Base-by-base conservation (phyloP, 2,329 filamentous ascomycete species). In the Epichloe scottii region DNA sequence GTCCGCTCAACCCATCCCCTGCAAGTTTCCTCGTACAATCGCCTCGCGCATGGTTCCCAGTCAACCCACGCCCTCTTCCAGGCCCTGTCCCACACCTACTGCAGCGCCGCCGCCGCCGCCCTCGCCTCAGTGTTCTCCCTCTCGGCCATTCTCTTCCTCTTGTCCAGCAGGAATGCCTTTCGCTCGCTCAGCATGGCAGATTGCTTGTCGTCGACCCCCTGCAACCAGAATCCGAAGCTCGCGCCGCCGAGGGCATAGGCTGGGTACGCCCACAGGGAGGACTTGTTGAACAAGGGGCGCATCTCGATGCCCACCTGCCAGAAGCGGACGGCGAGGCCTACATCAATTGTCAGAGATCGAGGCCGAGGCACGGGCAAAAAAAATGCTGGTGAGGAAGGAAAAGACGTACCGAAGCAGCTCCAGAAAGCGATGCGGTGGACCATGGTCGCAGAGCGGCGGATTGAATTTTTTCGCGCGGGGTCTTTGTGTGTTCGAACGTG, bases 261-360 rank as follows among this genome's bases (percentile, higher is more conserved):
- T 51, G 93, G 93, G 74, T 95, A 98, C 48, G 82, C 89, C 86
- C 89, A 94, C 63, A 95, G 81, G 51, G 85, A 86, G 66, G 85
- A 77, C 64, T 78, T 81, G 72, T 85, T 84, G 78, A 97, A 88
- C 70, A 96, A 84, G 49, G 91, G 93, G 56, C 90, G 89, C 89
- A 95, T 95, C 75, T 98, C 89, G 68, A 98, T 93, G 65, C 91
- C 93, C 68, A 98, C 84, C 72, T 97, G 93, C 88, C 90, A 96
- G 71, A 93, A 80, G 62, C 91, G 87, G 65, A 90, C 85, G 66
- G 87, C 89, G 63, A 96, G 73, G 76, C 93, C 93, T 98, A 61
- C 53, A 47, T 30, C 5, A 14, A 1, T 15, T 4, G 34, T 5
- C 34, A 21, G 6, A 43, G 26, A n/a, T 30, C 26, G 26, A 26